Base-by-base conservation (phyloP, 352 stramenopile species). In the Globisporangium nunn region DNA sequence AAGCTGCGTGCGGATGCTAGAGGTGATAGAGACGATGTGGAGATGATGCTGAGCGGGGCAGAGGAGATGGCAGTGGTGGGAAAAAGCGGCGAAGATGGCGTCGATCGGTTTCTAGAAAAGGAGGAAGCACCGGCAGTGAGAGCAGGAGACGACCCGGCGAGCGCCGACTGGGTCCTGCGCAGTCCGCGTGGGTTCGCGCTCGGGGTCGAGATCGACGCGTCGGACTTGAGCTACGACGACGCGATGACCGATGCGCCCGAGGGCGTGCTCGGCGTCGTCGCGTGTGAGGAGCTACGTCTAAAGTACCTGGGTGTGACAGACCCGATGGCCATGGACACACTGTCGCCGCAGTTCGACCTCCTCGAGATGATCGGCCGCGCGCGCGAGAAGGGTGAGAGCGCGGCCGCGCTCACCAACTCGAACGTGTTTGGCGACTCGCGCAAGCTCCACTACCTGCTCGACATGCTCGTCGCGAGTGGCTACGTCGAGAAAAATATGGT, bases 371-470 rank as follows among this genome's bases (percentile, higher is more conserved):
- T 94, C 39, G 84, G 80, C 12, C 78, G 75, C 5, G 66, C 78
- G 0, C 66, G 75, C 43, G 77, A 75, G 17, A 69, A 70, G 2
- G 84, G 84, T 6, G 68, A 87, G 52, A 89, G 86, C 52, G 79
- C 81, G n/a, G 75, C 78, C 5, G 28, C 59, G 33, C 59, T 92
- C 11, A 72, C 78, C 1, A 79, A 71, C 33, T 78, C 75, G 23
- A 65, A 58, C 18, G 54, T 87, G 4, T 91, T 91, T 65, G 76
- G 79, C 37, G 78, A 92, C 49, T 75, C 80, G 1, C 72, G 79
- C 10, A 89, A 91, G 58, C 63, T 92, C 6, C 81, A 94, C 50
- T 91, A 94, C 58, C 56, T 91, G n/a, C 64, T 94, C 18, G 81
- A 94, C 54, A 67, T 88, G 57, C 61, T 94, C n/a, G 70, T 92